phyloP scores from a whole-genome alignment of 306 rosid species.

The Cicer yamashitae region DNA sequence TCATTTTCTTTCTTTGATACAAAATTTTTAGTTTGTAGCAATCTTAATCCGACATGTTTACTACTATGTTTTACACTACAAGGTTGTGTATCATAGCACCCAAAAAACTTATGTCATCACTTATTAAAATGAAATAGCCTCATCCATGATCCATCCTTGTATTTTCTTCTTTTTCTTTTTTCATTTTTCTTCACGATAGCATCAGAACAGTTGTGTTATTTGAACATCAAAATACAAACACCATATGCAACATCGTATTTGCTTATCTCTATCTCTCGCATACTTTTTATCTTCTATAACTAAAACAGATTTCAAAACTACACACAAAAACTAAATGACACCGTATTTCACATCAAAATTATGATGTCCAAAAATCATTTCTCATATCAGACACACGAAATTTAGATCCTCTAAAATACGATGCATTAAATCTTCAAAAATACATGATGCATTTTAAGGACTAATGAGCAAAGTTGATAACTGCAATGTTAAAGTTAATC shows the following conservation, averaged over 20 bases:
- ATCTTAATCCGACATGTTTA: slow-evolving; percentile 9
- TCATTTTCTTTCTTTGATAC: slow-evolving; percentile 41
- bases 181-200: neutral
- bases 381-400: neutral
- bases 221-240: no score
- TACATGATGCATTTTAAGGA: neutral
- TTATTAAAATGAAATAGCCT: neutral
- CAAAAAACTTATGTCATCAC: slow-evolving; percentile 7
- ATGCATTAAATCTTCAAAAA: no score
- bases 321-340: no score
- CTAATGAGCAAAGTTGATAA: slow-evolving; percentile 9
- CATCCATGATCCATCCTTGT: neutral
- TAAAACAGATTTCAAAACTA: no score
- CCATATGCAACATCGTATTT: no score
- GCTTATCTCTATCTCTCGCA: no score
- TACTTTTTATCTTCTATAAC: no score
- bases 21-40: slow-evolving; percentile 9
- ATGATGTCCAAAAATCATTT: no score
- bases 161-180: neutral
- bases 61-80: neutral
- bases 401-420: slow-evolving; percentile 5
- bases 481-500: neutral
- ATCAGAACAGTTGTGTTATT: neutral
- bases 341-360: no score
- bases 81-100: slow-evolving; percentile 23